Base-by-base conservation (phyloP, 2,329 filamentous ascomycete genomes). In the Elsinoe ampelina region DNA sequence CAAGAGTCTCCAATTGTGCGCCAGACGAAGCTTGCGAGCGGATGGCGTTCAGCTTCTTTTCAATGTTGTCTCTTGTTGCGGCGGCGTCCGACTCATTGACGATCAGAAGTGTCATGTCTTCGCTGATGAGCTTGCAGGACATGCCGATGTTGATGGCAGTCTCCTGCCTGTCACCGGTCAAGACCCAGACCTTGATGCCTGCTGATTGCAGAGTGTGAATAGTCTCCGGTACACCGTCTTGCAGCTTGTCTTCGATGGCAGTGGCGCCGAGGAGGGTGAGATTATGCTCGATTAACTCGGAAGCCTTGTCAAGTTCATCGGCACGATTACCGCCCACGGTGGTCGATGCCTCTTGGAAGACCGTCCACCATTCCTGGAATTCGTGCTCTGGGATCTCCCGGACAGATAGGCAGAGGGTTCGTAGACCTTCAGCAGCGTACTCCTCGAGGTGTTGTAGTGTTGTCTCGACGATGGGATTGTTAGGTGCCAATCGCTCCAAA, bases 111-210 rank as follows among this genome's bases (percentile, higher is more conserved):
- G 93, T 95, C 93, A 98, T 98, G 65, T 98, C 95, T 72, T 98
- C 93, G 63, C 90, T 95, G 59, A 98, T 89, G 51, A 98, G 80
- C 74, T 97, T 97, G 75, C 93, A 98, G 70, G 90, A 96, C 93
- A 98, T 98, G 62, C 95, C 93, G 63, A 98, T 98, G 71, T 98
- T 98, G 80, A 98, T 98, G 57, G 93, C 93, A 26, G 93, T 98
- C 72, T 98, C 93, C 73, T 98, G 95, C 65, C 93, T 83, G 76
- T 98, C 93, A 65, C 93, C 93, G 38, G 93, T 98, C 71, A 98
- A 73, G 17, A 98, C 93, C 93, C 93, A 98, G 57, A 98, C 86
- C 73, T 98, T 98, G 77, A 98, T 97, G 55, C 91, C 92, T 20
- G 95, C 93, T 62, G 91, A 88, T 71, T 98, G 95, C 26, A 98